These are phyloP conservation scores for Paecilomyces formosus DNA, from an alignment of 2,329 filamentous ascomycete species.

Conservation along the genomic window DNA sequence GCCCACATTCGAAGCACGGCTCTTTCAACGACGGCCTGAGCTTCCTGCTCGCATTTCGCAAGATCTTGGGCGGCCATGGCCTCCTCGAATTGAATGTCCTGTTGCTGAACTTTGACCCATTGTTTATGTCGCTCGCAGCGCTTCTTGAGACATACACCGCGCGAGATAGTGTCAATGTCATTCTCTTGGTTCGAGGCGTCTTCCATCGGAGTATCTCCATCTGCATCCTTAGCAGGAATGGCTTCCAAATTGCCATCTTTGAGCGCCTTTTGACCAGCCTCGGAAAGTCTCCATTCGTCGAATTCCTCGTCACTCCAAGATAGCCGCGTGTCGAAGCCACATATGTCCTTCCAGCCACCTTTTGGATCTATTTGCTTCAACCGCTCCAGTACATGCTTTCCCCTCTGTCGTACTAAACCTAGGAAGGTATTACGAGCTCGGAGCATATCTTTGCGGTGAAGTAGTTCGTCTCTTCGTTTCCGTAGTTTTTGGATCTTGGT, in stretches of 20 bases:
- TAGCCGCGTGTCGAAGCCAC: conserved; percentile 40
- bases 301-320: conserved; percentile 44
- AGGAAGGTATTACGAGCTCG: conserved; percentile 35
- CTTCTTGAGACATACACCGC: conserved; percentile 41
- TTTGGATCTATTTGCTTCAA: conserved; percentile 39
- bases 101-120: conserved; percentile 41
- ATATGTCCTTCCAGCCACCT: conserved; percentile 41
- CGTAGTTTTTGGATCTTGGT: conserved; percentile 31
- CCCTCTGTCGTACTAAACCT: conserved; percentile 33
- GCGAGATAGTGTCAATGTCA: conserved; percentile 24
- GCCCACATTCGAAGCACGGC: conserved; percentile 37
- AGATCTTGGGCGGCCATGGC: conserved; percentile 32
- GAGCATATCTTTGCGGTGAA: conserved; percentile 33
- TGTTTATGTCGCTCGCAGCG: conserved; percentile 41
- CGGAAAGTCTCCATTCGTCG: conserved; percentile 36
- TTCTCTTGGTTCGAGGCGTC: conserved; percentile 20
- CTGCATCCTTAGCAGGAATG: conserved; percentile 19
- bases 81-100: conserved; percentile 38
- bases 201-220: conserved; percentile 30
- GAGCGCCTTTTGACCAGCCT: conserved; percentile 30
- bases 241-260: conserved; percentile 29
- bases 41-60: conserved; percentile 31
- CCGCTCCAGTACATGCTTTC: conserved; percentile 35
- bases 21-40: conserved; percentile 34
- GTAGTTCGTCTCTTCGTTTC: conserved; percentile 24